Evolutionary conservation across 345 rosid genomes (phyloP), one percentile per base, ranked within the genome.

Genomic region (Capsella bursapastoris): DNA sequence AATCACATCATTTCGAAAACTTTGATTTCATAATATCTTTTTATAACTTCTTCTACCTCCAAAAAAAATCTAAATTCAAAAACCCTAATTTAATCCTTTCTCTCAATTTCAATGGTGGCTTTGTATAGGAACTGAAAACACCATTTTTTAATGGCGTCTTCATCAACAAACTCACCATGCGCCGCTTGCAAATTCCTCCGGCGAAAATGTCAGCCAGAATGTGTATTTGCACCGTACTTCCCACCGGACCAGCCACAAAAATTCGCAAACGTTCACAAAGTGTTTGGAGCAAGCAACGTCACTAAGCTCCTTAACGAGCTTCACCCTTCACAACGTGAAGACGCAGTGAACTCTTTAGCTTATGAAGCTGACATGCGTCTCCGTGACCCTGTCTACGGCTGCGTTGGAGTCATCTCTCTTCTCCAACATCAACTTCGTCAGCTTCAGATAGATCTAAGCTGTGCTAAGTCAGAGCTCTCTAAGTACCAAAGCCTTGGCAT

Each of bases 371-470:
- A 91, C 76, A 84, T 87, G 66, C 91, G 98, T 11, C 95, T 87
- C 52, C 93, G 83, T 2, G 97, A 94, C 14, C 98, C 97, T 0
- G 92, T 94, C 34, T 91, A 94, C 22, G 97, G 98, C 37, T 91
- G 98, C n/a, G 92, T 91, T 1, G 92, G 96, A 0, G 77, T 85
- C 11, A 89, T 94, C 73, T 84, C 94, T 16, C 72, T 89, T 35
- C 88, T 91, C 13, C 96, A 91, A 57, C 96, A 89, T 64, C 79
- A 73, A 57, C 88, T 91, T 5, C 86, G 85, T 77, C 83, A 81
- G 64, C 73, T 88, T 44, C 94, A 86, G 29, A 32, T 7, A 13
- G 90, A 85, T 71, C 88, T 90, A 45, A 82, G 82, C 82, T 78
- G 86, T 4, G 91, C 91, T 0, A 84, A 84, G 18, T 84, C 87